phyloP scores from a whole-genome alignment of 2,329 filamentous ascomycete genomes.

The Pestalotiopsis sp. region DNA sequence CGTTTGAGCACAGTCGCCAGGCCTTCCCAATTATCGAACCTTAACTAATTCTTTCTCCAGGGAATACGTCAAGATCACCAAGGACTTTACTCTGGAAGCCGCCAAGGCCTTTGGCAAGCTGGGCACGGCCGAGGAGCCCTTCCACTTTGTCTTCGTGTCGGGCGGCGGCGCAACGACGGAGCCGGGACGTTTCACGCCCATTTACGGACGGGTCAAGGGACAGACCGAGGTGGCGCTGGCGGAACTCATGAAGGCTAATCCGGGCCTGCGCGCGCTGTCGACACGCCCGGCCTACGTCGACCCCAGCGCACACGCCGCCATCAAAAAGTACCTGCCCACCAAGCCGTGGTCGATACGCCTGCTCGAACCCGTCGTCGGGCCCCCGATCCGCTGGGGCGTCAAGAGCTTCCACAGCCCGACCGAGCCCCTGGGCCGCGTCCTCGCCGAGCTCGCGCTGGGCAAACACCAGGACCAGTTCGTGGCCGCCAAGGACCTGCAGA shows the following conservation, averaged over 20 bases:
- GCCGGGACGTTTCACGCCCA: constrained; percentile 56
- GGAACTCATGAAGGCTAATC: constrained; percentile 45
- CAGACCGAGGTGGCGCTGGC: constrained; percentile 64
- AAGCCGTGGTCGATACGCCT: constrained; percentile 18
- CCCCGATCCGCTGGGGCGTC: constrained; percentile 5
- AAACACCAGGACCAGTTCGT: constrained; percentile 28
- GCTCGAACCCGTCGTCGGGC: not conserved
- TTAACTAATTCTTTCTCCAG: too few relatives aligned
- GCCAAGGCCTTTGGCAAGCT: constrained; percentile 57
- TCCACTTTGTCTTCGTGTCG: constrained; percentile 74
- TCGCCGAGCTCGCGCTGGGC: constrained; percentile 50
- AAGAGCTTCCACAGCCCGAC: constrained; percentile 43
- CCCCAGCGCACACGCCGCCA: constrained; percentile 38
- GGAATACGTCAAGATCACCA: constrained; percentile 70
- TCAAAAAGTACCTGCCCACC: constrained; percentile 44
- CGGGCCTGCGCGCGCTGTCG: constrained; percentile 55
- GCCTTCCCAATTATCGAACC: too few relatives aligned
- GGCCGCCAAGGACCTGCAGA: constrained; percentile 24
- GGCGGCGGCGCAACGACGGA: constrained; percentile 62
- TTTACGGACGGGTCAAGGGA: constrained; percentile 69
- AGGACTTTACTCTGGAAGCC: constrained; percentile 65
- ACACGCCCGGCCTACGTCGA: constrained; percentile 66
- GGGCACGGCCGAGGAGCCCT: constrained; percentile 45
- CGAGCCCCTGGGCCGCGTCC: constrained; percentile 42
- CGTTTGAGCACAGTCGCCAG: not conserved